Base-by-base conservation (phyloP, 2,329 filamentous ascomycete genomes). In the Colletotrichum plurivorum region DNA sequence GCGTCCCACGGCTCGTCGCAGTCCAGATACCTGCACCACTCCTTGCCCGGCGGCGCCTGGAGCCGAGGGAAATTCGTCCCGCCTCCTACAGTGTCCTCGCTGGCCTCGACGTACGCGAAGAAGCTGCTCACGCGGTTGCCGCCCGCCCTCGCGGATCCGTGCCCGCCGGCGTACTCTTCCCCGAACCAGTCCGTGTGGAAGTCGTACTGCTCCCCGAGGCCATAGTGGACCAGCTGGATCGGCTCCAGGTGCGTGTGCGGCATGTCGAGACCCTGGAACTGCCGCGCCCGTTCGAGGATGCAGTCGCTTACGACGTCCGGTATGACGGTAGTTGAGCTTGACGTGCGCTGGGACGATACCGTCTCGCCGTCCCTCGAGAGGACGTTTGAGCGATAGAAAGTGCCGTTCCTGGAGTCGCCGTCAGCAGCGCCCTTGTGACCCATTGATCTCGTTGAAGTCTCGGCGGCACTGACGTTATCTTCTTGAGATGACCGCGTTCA, bases 121-220 rank as follows among this genome's bases (percentile, higher is more conserved):
- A 83, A 83, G 13, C 80, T 81, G 54, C 76, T 78, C 5, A 77
- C 67, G 4, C 80, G 75, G 70, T 83, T 82, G 5, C 81, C 80
- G 7, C 80, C 81, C 43, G 78, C 65, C 5, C 67, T 75, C 9
- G 76, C 75, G 1, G 75, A 74, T 20, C 78, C 76, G 16, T 71
- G 67, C n/a, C 45, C 43, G 10, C 48, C 43, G 9, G 48, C 27
- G 27, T 31, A 36, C 5, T 25, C 46, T 75, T 36, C 72, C 15
- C 76, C 73, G 72, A 80, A 82, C 80, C 81, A 82, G 73, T 83
- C 81, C n/a, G 78, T 81, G 70, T 83, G 81, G 71, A 78, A 80
- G 63, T 81, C 77, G 71, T 82, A 82, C 48, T 76, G 78, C 70
- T 81, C 79, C 10, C 79, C 79, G 9, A 70, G 63, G 22, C 73